Evolutionary conservation across 371 early-diverging fungal genomes (phyloP), one percentile per base, ranked within the genome.

Genomic region (Funneliformis caledonium): DNA sequence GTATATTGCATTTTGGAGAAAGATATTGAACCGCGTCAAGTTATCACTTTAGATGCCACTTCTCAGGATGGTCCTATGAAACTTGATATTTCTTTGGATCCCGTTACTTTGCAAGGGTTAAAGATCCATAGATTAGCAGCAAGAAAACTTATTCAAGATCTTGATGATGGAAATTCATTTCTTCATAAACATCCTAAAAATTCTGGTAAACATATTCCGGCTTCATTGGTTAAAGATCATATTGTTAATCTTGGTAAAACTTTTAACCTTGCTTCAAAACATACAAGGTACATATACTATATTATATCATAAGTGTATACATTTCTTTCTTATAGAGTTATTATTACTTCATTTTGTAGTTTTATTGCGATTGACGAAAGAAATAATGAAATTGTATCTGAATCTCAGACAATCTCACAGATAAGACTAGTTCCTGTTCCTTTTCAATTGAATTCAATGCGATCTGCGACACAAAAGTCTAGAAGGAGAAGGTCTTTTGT

Each of bases 81-180:
- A 64, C 81, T 88, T 59, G 76, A 80, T 45, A 75, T 88, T 31
- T 86, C 86, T 45, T 78, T 89, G n/a, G 81, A 85, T 68, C 69
- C 77, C 16, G 82, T 85, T 26, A 81, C 81, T 76, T 68, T 62
- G 4, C 33, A 72, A 7, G 82, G 84, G 2, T 81, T 62, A 70
- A 52, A 81, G 12, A 72, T 89, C 42, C 89, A 89, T 82, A 84
- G 85, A 62, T 81, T 89, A 26, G 89, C 88, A 2, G 85, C 88
- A 59, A 84, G 84, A 47, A 86, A 83, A 73, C 81, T 88, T 14
- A 85, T 87, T 37, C 81, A 83, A n/a, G 89, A 89, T 65, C 61
- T 87, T 19, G 86, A 85, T 43, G 83, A 86, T 33, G 82, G 72
- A 33, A 81, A 19, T 16, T 87, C 87, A 10, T 82, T 47, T 81